Evolutionary conservation across 2,329 filamentous ascomycete species (phyloP), one percentile per base, ranked within the genome.

Genomic region (Phialophora macrospora): DNA sequence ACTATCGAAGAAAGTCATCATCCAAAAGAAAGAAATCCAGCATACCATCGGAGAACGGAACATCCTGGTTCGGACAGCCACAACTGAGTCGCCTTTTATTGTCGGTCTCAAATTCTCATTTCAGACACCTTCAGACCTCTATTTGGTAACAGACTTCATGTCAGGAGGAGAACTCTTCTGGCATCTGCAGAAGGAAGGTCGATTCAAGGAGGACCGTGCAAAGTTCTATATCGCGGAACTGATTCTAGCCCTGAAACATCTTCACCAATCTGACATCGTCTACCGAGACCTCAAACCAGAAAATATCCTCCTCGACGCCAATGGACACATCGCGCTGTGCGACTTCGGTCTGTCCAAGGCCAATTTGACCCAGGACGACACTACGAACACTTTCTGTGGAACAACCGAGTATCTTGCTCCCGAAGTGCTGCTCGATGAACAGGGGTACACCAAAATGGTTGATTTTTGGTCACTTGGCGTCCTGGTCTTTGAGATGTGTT

Each of bases 81-180:
- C 91, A 80, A 89, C 94, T 0, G 93, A 98, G 70, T 99, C 95
- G 17, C 92, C 94, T 0, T 99, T 99, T 75, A 99, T 99, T 68
- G 95, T 99, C 48, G 94, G 94, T 7, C 84, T 99, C 74, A 99
- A 99, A 75, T 99, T 98, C 76, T 98, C 95, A 0, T 99, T 99
- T 82, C 95, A 99, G 78, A 98, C 95, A 0, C 92, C 93, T 1
- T 95, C 93, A 3, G 95, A 99, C 77, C 86, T 99, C 1, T 98
- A 98, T 76, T 84, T 99, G n/a, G 95, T 99, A 14, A 98, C 95
- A 4, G 95, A 98, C 77, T 99, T 97, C 82, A 98, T 99, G 95
- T 99, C 95, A 17, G 95, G 95, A 46, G 95, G 95, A 64, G 95
- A 99, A 78, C 84, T 99, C 1, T 99, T 99, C 80, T 99, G 95